phyloP scores from a whole-genome alignment of 2,329 filamentous ascomycete species.

The Fusarium fracticaudum region DNA sequence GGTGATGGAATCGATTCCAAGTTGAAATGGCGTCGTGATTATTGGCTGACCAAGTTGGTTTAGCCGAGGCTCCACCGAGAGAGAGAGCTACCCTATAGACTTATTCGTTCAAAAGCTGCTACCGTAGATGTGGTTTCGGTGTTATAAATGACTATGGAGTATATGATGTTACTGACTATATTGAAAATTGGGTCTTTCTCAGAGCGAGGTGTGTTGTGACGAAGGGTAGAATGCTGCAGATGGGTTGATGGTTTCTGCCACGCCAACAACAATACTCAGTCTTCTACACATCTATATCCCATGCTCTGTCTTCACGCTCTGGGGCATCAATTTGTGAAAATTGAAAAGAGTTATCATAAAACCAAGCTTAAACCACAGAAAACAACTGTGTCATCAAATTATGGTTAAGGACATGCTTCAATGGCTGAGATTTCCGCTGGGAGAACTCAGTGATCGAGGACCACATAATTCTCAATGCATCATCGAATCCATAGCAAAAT shows the following conservation, averaged over 20 bases:
- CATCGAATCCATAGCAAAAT: background rate
- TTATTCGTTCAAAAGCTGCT: accelerated
- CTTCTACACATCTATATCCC: accelerated
- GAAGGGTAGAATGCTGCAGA: background rate
- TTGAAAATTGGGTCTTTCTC: accelerated
- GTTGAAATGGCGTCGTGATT: conserved; percentile 44
- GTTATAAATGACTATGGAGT: background rate
- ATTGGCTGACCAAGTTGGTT: conserved; percentile 38
- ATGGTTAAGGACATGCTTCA: background rate
- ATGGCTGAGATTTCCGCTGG: background rate
- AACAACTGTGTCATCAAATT: no score
- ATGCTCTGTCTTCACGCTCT: background rate
- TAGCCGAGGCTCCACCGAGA: conserved; percentile 43
- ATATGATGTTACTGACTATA: background rate
- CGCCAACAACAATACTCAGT: background rate
- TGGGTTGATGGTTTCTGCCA: background rate
- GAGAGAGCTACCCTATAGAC: conserved; percentile 29
- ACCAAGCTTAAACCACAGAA: background rate
- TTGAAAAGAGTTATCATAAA: no score
- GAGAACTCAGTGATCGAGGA: background rate
- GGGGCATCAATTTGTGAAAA: no score
- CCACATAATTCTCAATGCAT: background rate
- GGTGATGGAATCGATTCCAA: conserved; percentile 41
- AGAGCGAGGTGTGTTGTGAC: no score
- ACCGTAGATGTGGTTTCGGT: background rate